Conservation (phyloP, 2,329 filamentous ascomycete genomes). For the Cercospora sp. region DNA sequence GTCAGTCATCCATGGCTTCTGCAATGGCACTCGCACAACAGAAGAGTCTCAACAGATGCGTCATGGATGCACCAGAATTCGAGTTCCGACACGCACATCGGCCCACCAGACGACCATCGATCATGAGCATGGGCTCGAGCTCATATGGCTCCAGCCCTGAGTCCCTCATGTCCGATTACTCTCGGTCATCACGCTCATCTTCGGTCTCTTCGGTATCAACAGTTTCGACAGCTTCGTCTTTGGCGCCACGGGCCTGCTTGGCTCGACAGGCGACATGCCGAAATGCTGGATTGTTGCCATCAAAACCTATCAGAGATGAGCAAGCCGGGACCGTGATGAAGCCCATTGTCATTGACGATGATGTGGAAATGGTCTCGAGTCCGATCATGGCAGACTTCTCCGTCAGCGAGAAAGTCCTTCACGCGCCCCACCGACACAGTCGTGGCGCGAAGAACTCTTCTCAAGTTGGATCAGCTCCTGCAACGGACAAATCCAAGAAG, state of each 20-base stretch:
- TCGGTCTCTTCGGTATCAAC: conserved; percentile 57
- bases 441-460: conserved; percentile 31
- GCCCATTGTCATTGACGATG: conserved; percentile 37
- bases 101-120: conserved; percentile 48
- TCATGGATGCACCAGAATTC: conserved; percentile 49
- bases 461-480: conserved; percentile 15
- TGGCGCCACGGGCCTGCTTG: conserved; percentile 55
- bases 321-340: conserved; percentile 28
- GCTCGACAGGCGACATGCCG: conserved; percentile 55
- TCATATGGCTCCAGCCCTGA: conserved; percentile 59
- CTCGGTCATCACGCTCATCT: conserved; percentile 56
- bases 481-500: conserved; percentile 33
- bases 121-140: conserved; percentile 55
- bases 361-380: conserved; percentile 34
- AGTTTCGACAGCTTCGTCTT: conserved; percentile 42
- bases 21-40: conserved; percentile 60
- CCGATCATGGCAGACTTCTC: conserved; percentile 36
- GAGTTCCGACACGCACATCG: conserved; percentile 47
- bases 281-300: conserved; percentile 47
- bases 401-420: conserved; percentile 35
- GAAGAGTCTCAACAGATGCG: conserved; percentile 56
- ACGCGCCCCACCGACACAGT: conserved; percentile 38
- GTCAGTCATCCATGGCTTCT: conserved; percentile 58
- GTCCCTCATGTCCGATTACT: conserved; percentile 62
- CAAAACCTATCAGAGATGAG: conserved; percentile 30